These are phyloP conservation scores for Ceratocystis lukuohia DNA, from an alignment of 2,329 filamentous ascomycete species.

Conservation along the genomic window DNA sequence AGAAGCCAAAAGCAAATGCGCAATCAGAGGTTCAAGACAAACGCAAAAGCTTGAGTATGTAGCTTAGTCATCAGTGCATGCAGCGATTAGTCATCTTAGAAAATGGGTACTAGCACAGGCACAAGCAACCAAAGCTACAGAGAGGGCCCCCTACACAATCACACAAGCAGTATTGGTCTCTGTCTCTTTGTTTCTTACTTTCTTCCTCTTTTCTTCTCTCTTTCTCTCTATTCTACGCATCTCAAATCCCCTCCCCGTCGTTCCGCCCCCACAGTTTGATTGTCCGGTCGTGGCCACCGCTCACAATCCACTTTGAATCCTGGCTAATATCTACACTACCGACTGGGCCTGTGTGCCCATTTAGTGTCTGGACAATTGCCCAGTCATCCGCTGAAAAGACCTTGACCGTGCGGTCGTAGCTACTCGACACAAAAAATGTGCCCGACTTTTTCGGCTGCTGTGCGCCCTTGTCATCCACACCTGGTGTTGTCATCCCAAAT, in stretches of 20 bases:
- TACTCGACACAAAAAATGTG: conserved; percentile 80
- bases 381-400: conserved; percentile 95
- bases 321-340: conserved; percentile 77
- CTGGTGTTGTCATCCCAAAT: conserved; percentile 42
- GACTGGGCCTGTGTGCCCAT: conserved; percentile 84
- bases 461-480: conserved; percentile 50
- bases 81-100: background rate
- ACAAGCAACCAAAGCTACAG: background rate
- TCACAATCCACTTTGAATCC: conserved; percentile 85
- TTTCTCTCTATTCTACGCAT: conserved; percentile 3
- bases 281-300: conserved; percentile 83
- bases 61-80: background rate
- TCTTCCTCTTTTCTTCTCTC: background rate
- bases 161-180: no score
- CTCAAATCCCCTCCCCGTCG: conserved; percentile 44
- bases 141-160: no score
- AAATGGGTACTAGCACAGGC: background rate
- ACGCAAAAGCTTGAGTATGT: background rate
- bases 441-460: conserved; percentile 68
- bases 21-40: background rate
- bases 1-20: background rate
- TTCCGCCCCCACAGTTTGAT: conserved; percentile 94
- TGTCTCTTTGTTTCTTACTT: no score
- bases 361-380: conserved; percentile 74
- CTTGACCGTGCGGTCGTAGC: conserved; percentile 91